These are phyloP conservation scores for Saccharomycopsis javanensis DNA, from an alignment of 805 yeast species.

Conservation along the genomic window DNA sequence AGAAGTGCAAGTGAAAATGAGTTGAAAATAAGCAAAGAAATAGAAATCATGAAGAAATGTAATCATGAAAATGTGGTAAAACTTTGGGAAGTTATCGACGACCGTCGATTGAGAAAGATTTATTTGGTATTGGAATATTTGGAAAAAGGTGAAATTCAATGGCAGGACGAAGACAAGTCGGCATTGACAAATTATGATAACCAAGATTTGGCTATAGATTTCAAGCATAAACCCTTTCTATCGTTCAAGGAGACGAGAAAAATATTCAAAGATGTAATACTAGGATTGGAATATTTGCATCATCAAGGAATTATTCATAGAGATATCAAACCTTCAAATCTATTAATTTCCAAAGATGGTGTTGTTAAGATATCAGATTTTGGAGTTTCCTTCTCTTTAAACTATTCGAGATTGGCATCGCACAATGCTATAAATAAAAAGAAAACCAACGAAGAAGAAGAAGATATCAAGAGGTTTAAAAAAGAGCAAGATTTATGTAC, in stretches of 20 bases:
- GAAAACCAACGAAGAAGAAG: background rate
- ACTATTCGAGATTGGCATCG: constrained; percentile 30
- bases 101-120: constrained; percentile 69
- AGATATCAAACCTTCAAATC: constrained; percentile 91
- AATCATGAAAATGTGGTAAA: constrained; percentile 88
- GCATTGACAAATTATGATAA: constrained; percentile 18
- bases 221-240: constrained; percentile 46
- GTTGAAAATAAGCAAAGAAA: constrained; percentile 64
- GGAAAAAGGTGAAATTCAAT: constrained; percentile 81
- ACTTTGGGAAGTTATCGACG: constrained; percentile 81
- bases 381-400: constrained; percentile 77
- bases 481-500: constrained; percentile 76
- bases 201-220: background rate
- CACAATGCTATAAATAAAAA: background rate
- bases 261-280: constrained; percentile 71
- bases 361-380: constrained; percentile 91
- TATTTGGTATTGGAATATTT: constrained; percentile 85
- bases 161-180: constrained; percentile 42
- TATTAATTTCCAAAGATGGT: constrained; percentile 59
- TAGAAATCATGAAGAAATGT: constrained; percentile 89
- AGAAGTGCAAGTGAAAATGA: constrained; percentile 43
- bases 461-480: background rate
- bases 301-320: constrained; percentile 86
- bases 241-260: constrained; percentile 57
- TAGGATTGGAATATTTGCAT: constrained; percentile 87